phyloP scores from a whole-genome alignment of 371 early-diverging fungal species.

The Mortierella sp. region DNA sequence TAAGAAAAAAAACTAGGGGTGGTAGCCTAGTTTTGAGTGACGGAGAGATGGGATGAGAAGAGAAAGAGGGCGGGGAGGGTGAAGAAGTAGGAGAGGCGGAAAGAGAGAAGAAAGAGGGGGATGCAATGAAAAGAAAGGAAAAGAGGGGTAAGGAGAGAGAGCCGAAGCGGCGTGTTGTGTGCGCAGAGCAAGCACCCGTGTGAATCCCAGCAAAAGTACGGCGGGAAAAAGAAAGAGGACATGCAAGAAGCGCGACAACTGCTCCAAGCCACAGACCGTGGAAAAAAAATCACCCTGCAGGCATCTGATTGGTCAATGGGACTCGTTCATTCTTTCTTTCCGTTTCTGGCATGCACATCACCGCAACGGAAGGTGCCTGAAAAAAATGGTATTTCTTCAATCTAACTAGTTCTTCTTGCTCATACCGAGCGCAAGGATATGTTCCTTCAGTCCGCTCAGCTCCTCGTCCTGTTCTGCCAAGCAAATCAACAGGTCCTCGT shows the following conservation, averaged over 20 bases:
- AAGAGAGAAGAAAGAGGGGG: not conserved
- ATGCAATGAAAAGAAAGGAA: no score
- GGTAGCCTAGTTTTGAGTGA: not conserved
- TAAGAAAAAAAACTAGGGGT: not conserved
- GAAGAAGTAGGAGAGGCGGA: not conserved
- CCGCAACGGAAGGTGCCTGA: not conserved
- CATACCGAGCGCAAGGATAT: constrained; percentile 26
- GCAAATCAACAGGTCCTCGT: constrained; percentile 92
- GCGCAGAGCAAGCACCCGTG: not conserved
- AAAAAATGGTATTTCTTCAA: not conserved
- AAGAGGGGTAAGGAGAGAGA: not conserved
- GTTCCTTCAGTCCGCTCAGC: constrained; percentile 44
- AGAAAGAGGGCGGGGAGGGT: not conserved
- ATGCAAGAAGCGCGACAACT: not conserved
- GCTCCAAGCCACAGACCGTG: constrained; percentile 21
- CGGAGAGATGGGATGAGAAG: not conserved
- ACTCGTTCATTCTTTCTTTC: not conserved
- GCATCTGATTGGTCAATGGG: constrained; percentile 29
- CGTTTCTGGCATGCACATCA: not conserved
- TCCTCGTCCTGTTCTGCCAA: constrained; percentile 71
- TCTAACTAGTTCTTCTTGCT: not conserved
- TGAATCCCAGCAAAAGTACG: not conserved
- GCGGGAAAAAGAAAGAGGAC: not conserved
- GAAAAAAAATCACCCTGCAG: constrained; percentile 20
- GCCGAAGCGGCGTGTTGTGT: constrained; percentile 9